phyloP scores from a whole-genome alignment of 257 asterid genomes.

The Mitragyna speciosa region DNA sequence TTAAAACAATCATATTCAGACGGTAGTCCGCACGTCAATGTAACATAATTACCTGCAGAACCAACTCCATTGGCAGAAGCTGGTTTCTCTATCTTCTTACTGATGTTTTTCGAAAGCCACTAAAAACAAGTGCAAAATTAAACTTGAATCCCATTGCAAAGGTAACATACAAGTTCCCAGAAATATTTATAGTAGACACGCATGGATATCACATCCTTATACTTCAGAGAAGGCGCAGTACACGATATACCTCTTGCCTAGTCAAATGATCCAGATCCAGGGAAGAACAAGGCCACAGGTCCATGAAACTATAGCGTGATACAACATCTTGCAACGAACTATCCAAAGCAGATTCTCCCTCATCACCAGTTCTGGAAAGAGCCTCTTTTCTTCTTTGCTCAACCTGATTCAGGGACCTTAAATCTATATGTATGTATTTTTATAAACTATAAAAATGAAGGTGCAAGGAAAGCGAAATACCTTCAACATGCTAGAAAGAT shows the following conservation, averaged over 20 bases:
- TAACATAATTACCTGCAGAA: conserved; percentile 36
- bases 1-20: conserved; percentile 3
- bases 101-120: conserved; percentile 75
- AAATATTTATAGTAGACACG: neutral
- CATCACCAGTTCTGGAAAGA: conserved; percentile 61
- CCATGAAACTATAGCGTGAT: conserved; percentile 90
- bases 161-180: no score
- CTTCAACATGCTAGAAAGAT: conserved; percentile 95
- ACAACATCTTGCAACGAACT: conserved; percentile 81
- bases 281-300: conserved; percentile 96
- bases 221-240: neutral
- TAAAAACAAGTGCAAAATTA: conserved; percentile 20
- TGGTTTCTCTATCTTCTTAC: conserved; percentile 64
- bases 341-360: conserved; percentile 66
- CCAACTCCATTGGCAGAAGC: conserved; percentile 56
- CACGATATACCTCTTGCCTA: conserved; percentile 70
- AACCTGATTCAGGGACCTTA: conserved; percentile 47
- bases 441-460: neutral
- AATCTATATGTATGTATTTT: neutral
- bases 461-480: conserved; percentile 31
- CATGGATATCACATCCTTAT: neutral
- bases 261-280: conserved; percentile 88
- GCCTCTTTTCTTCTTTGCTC: conserved; percentile 98
- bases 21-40: neutral
- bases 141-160: neutral